Evolutionary conservation across 2,329 filamentous ascomycete species (phyloP).

Genomic region (Xylariaceae sp.): DNA sequence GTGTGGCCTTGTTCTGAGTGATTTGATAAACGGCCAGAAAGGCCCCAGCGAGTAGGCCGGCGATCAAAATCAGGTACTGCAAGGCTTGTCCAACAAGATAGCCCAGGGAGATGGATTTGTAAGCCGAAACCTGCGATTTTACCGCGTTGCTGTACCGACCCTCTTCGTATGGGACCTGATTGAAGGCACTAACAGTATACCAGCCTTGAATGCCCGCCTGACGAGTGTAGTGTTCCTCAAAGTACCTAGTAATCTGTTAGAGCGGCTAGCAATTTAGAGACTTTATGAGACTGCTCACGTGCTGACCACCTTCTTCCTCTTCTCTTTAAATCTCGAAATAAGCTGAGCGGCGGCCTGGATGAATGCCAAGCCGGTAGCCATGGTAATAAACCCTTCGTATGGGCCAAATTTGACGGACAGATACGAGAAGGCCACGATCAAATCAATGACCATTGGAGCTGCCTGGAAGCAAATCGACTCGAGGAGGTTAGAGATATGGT

Average conservation of each 20-base stretch:
- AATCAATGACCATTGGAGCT: conserved; percentile 65
- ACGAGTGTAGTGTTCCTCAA: conserved; percentile 61
- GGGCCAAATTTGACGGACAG: conserved; percentile 63
- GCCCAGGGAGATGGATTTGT: conserved; percentile 48
- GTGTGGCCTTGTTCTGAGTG: conserved; percentile 61
- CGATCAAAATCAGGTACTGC: conserved; percentile 69
- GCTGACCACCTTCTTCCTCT: conserved; percentile 57
- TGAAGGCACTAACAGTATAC: conserved; percentile 65
- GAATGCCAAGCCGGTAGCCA: conserved; percentile 63
- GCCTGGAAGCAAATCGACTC: conserved; percentile 65
- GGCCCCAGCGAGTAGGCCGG: conserved; percentile 69
- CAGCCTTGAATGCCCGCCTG: conserved; percentile 63
- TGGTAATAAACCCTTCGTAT: conserved; percentile 67
- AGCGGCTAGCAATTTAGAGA: not conserved
- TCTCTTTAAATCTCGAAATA: conserved; percentile 55
- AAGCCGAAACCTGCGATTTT: conserved; percentile 45
- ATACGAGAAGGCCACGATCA: conserved; percentile 64
- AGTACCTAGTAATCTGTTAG: conserved; percentile 43
- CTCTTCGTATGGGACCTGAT: conserved; percentile 63
- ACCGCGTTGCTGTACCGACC: conserved; percentile 59
- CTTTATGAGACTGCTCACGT: conserved; percentile 41
- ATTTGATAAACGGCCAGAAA: conserved; percentile 70
- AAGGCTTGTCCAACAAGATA: conserved; percentile 60
- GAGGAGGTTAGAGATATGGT: conserved; percentile 59
- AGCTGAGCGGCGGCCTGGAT: conserved; percentile 59